Evolutionary conservation across 2,329 filamentous ascomycete species (phyloP), one percentile per base, ranked within the genome.

Genomic region (Aspergillus sp.): DNA sequence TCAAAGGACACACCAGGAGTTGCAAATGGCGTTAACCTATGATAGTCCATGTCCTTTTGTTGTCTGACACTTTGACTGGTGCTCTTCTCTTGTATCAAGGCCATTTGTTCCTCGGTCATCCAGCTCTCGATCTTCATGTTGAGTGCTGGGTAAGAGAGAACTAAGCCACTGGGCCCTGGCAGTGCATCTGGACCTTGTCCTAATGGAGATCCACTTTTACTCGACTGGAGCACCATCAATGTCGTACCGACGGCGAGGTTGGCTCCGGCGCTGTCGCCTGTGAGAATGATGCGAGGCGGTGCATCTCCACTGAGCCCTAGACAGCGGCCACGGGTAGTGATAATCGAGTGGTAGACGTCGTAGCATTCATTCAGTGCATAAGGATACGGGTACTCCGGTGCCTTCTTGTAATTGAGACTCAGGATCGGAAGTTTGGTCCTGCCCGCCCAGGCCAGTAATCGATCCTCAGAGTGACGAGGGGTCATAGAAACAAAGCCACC

Each of bases 61-160:
- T 89, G 85, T 11, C 97, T 81, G 59, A 98, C 90, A 28, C 87
- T 85, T 60, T 85, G 85, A 72, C 97, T 97, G 1, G 89, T 88
- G 61, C 88, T 86, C 11, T 92, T 88, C 65, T 97, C 93, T 66
- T 92, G 89, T 65, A 99, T 96, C 63, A 99, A 80, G 0, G 92
- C 88, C 92, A 98, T 96, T 74, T 99, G 93, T 76, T 98, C 94
- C 70, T 98, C 94, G 0, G 92, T 93, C 93, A 99, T 98, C 95
- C 95, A 99, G 76, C 93, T 97, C 43, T 92, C 92, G 67, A 98
- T 98, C 71, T 96, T 97, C 91, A 98, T 93, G 71, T 98, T 95
- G 62, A 99, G 80, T 0, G 90, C 89, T 0, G 95, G 95, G 71
- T 99, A 99, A 61, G 96, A 88, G 53, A 97, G 83, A 0, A 98